Percentiles rank a stretch among this genome's conserved stretches.
Evolutionary conservation across 1,284 basidiomycete species (phyloP).

Genomic region (Phlebopus sp.): DNA sequence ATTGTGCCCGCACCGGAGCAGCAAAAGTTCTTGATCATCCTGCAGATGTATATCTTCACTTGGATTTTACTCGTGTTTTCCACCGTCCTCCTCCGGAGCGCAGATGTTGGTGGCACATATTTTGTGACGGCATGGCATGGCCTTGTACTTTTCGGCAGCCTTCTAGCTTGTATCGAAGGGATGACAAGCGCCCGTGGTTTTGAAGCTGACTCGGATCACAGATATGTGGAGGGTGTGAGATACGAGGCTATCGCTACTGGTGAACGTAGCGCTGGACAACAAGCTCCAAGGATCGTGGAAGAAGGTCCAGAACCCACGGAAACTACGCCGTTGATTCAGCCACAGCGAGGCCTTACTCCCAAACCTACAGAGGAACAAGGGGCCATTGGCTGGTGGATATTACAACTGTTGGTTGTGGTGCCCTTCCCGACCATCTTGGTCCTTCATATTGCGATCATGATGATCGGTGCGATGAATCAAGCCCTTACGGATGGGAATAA

Average conservation of each 20-base stretch:
- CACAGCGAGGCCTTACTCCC: slow-evolving; percentile 20
- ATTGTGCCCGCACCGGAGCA: slow-evolving; percentile 28
- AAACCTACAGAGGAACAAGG: slow-evolving; percentile 30
- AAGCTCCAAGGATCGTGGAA: slow-evolving; percentile 25
- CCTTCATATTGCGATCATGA: slow-evolving; percentile 50
- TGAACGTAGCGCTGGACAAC: slow-evolving; percentile 14
- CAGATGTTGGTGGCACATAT: slow-evolving; percentile 53
- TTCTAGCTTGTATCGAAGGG: slow-evolving; percentile 43
- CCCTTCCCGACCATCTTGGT: slow-evolving; percentile 57
- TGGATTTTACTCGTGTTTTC: slow-evolving; percentile 55
- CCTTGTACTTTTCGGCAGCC: slow-evolving; percentile 46
- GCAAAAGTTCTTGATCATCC: slow-evolving; percentile 43
- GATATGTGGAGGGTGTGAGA: slow-evolving; percentile 12
- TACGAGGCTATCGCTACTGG: slow-evolving; percentile 31
- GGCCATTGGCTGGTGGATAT: slow-evolving; percentile 58
- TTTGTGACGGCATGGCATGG: slow-evolving; percentile 56
- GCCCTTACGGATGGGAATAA: slow-evolving; percentile 65
- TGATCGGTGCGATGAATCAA: slow-evolving; percentile 53
- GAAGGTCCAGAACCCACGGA: slow-evolving; percentile 42
- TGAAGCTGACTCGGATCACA: slow-evolving; percentile 11
- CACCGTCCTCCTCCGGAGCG: slow-evolving; percentile 43
- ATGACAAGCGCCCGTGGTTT: slow-evolving; percentile 24
- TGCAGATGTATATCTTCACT: slow-evolving; percentile 52
- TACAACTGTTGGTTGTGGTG: slow-evolving; percentile 56
- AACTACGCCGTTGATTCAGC: slow-evolving; percentile 49